Conservation (phyloP, 441 rosid genomes). For the Codiaeum variegatum region DNA sequence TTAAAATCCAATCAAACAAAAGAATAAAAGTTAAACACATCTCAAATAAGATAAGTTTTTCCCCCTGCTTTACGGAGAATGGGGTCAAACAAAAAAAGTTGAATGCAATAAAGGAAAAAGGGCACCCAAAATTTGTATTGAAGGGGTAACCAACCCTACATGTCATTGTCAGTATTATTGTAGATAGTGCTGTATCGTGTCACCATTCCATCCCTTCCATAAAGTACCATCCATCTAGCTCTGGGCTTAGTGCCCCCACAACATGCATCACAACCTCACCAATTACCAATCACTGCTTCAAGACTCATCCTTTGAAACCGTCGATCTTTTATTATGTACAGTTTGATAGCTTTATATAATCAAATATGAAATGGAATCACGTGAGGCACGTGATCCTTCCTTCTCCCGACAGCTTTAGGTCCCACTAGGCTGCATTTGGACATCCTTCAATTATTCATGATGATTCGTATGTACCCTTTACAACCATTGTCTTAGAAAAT, state of each 20-base stretch:
- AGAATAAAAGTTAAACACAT: neutral
- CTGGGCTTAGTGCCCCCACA: conserved; percentile 32
- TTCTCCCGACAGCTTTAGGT: conserved; percentile 25
- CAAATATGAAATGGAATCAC: neutral
- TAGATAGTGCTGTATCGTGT: conserved; percentile 37
- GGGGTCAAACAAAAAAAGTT: conserved; percentile 18
- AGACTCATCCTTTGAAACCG: conserved; percentile 2
- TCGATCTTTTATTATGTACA: too few relatives aligned
- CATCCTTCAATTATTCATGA: conserved; percentile 7
- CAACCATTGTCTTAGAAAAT: too few relatives aligned
- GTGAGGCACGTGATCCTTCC: neutral
- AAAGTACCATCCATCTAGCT: conserved; percentile 25
- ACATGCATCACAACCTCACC: conserved; percentile 24
- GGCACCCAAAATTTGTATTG: neutral
- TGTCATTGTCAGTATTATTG: conserved; percentile 28
- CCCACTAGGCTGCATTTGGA: conserved; percentile 15
- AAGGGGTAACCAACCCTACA: conserved; percentile 23
- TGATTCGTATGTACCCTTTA: neutral
- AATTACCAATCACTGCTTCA: conserved; percentile 13
- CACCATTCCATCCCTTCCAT: conserved; percentile 34
- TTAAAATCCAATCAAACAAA: neutral
- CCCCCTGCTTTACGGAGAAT: conserved; percentile 8
- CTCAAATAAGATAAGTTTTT: neutral
- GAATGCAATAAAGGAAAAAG: neutral
- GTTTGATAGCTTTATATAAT: too few relatives aligned